A percentile compares a stretch with the other conserved stretches of the same genome.
These are phyloP conservation scores for Oemleria cerasiformis DNA, from an alignment of 306 rosid genomes.

Conservation along the genomic window DNA sequence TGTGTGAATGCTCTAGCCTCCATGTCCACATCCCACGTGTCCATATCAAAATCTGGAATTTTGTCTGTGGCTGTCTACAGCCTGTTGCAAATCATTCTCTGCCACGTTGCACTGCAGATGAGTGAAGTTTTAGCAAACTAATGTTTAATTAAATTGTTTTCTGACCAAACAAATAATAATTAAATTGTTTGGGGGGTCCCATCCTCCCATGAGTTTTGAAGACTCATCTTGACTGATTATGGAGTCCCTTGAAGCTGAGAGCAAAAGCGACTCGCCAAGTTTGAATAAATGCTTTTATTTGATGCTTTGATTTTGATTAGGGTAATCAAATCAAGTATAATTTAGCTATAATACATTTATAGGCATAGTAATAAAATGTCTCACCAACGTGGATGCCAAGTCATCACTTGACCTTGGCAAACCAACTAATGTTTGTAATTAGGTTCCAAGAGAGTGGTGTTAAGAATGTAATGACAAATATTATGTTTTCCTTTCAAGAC, in stretches of 20 bases:
- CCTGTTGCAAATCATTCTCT: conserved; percentile 1
- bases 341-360: not conserved
- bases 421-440: not conserved
- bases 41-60: conserved; percentile 23
- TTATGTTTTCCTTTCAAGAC: too few relatives aligned
- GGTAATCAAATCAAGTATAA: not conserved
- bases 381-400: conserved; percentile 19
- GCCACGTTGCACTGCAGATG: conserved; percentile 17
- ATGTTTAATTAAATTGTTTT: not conserved
- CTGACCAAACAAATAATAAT: too few relatives aligned
- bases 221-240: not conserved
- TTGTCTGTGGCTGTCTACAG: conserved; percentile 47
- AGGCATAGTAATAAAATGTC: not conserved
- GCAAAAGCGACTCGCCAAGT: not conserved
- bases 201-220: not conserved
- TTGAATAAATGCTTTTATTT: conserved; percentile 12
- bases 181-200: too few relatives aligned
- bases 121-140: not conserved
- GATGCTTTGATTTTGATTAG: not conserved
- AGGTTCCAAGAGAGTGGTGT: not conserved
- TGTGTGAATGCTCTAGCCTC: conserved; percentile 31
- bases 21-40: conserved; percentile 14
- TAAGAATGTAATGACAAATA: not conserved
- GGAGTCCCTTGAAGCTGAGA: not conserved
- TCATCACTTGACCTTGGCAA: conserved; percentile 3